A percentile compares a stretch with the other conserved stretches of the same genome.
Conservation (phyloP, 192 early-diverging fungal genomes). For the Podila clonocystis region DNA sequence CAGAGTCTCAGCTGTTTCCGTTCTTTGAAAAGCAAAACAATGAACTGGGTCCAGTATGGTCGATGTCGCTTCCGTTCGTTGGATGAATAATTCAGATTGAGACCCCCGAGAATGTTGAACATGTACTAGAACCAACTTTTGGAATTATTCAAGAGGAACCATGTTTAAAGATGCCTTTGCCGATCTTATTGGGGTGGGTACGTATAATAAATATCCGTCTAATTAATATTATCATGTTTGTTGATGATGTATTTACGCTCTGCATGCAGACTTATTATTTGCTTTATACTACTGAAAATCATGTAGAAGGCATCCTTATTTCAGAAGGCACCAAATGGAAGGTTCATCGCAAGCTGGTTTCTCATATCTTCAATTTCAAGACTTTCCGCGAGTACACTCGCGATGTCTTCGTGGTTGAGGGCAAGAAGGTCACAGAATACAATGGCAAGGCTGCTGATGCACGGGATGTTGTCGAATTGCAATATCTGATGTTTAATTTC, state of each 20-base stretch:
- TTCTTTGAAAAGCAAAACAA: constrained; percentile 21
- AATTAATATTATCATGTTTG: too few species aligned
- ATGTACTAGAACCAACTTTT: constrained; percentile 21
- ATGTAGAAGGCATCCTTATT: too few species aligned
- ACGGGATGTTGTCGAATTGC: constrained; percentile 42
- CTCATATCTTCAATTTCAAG: constrained; percentile 14
- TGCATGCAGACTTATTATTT: too few species aligned
- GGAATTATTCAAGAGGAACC: constrained; percentile 7
- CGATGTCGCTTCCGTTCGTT: constrained; percentile 7
- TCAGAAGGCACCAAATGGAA: constrained; percentile 19
- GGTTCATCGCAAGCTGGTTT: constrained; percentile 12
- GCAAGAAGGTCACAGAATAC: constrained; percentile 3
- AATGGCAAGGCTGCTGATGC: constrained; percentile 15
- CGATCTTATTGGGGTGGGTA: constrained; percentile 8
- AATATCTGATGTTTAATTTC: constrained; percentile 46
- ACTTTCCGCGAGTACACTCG: constrained; percentile 19
- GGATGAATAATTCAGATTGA: constrained; percentile 32
- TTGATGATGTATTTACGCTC: too few species aligned
- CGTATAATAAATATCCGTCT: too few species aligned
- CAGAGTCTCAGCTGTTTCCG: constrained; percentile 3
- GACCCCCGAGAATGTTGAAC: constrained; percentile 20
- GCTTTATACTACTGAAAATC: too few species aligned
- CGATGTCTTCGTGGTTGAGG: constrained; percentile 17
- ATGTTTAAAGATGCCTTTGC: background rate
- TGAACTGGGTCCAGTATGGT: constrained; percentile 17